Conservation (phyloP, 352 stramenopile genomes). For the Phytophthora rubi region DNA sequence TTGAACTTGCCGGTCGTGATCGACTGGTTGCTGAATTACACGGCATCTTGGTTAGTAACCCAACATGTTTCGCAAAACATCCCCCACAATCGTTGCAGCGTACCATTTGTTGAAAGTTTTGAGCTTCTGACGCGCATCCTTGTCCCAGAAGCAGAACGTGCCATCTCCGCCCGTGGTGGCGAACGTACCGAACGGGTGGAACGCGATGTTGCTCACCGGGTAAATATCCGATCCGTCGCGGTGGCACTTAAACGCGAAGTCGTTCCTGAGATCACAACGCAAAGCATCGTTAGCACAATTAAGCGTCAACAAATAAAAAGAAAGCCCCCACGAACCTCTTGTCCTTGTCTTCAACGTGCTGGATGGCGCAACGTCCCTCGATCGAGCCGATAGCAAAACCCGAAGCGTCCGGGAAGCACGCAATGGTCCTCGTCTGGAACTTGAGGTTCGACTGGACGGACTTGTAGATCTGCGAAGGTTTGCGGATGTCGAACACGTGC, state of each 20-base stretch:
- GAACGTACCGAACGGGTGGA: slow-evolving; percentile 96
- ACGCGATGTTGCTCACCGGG: slow-evolving; percentile 90
- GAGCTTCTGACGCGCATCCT: slow-evolving; percentile 97
- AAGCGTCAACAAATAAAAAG: background rate
- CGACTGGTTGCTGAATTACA: slow-evolving; percentile 64
- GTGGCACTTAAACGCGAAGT: slow-evolving; percentile 95
- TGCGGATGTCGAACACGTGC: slow-evolving; percentile 87
- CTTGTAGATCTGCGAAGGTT: slow-evolving; percentile 90
- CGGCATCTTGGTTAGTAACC: background rate
- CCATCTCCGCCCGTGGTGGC: slow-evolving; percentile 95
- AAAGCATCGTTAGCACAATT: slow-evolving; percentile 10
- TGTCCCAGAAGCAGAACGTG: slow-evolving; percentile 98
- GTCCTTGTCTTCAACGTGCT: slow-evolving; percentile 89
- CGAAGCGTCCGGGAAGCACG: slow-evolving; percentile 88
- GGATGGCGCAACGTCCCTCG: slow-evolving; percentile 91
- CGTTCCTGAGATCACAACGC: slow-evolving; percentile 44
- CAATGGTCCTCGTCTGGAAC: slow-evolving; percentile 88
- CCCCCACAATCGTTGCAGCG: background rate
- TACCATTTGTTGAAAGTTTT: slow-evolving; percentile 91
- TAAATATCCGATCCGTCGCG: slow-evolving; percentile 89
- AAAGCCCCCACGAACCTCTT: slow-evolving; percentile 42
- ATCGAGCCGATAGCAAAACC: slow-evolving; percentile 92
- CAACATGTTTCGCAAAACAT: too few species aligned
- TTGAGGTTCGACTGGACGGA: slow-evolving; percentile 86
- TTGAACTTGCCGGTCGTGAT: slow-evolving; percentile 95